Percentiles rank a stretch among this genome's conserved stretches.
Conservation (phyloP, 2,329 filamentous ascomycete genomes). For the Colletotrichum filicis region DNA sequence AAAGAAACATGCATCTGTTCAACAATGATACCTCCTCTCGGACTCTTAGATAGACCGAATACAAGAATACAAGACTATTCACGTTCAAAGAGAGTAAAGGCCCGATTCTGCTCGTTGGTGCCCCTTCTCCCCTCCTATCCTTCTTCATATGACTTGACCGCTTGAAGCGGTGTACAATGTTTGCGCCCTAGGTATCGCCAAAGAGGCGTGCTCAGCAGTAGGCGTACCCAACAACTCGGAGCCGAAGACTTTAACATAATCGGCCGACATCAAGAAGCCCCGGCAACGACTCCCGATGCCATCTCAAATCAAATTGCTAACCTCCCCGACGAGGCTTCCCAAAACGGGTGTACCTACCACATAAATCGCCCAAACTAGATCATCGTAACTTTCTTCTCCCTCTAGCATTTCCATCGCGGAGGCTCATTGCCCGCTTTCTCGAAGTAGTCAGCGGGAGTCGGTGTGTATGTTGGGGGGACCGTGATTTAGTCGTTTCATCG, state of each 20-base stretch:
- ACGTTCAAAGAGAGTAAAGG: background rate
- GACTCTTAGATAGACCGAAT: constrained; percentile 14
- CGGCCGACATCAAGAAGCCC: background rate
- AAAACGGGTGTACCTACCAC: background rate
- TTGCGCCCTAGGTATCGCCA: too few species aligned
- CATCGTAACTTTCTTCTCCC: background rate
- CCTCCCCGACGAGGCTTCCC: background rate
- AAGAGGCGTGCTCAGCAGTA: too few species aligned
- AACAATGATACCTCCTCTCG: constrained; percentile 37
- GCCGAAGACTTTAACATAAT: background rate
- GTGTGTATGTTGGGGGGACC: too few species aligned
- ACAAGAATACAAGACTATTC: constrained; percentile 19
- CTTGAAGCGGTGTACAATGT: too few species aligned
- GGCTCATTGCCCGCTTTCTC: background rate
- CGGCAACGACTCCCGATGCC: background rate
- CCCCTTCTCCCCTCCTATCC: too few species aligned
- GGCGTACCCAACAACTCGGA: too few species aligned
- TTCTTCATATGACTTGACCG: too few species aligned
- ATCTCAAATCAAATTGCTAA: background rate
- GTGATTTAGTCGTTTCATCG: too few species aligned
- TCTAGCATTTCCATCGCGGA: background rate
- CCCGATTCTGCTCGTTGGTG: too few species aligned
- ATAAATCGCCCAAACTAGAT: background rate
- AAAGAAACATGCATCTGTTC: constrained; percentile 34
- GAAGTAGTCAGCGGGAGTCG: background rate